These are phyloP conservation scores for Metschnikowia lunata DNA, from an alignment of 805 yeast genomes.

Conservation along the genomic window DNA sequence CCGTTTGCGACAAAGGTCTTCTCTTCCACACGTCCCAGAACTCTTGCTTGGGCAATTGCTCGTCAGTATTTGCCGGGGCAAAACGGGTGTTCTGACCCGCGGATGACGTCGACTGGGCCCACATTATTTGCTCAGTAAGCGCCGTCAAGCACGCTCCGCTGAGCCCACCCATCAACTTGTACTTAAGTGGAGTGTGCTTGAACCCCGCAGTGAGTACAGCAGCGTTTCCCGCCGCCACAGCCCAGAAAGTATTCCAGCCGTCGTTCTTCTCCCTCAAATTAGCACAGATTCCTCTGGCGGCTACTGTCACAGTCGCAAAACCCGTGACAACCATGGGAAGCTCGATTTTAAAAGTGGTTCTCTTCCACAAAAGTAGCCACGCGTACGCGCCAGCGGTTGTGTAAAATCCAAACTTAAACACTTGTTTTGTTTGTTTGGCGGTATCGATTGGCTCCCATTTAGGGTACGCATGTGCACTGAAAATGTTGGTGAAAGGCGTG, in stretches of 20 bases:
- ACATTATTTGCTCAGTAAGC: slow-evolving; percentile 33
- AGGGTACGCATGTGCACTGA: slow-evolving; percentile 40
- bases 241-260: slow-evolving; percentile 62
- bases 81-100: slow-evolving; percentile 36
- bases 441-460: slow-evolving; percentile 55
- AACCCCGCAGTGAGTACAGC: slow-evolving; percentile 43
- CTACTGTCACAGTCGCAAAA: slow-evolving; percentile 49
- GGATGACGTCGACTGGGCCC: slow-evolving; percentile 39
- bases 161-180: slow-evolving; percentile 37
- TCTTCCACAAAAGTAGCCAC: slow-evolving; percentile 41
- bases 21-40: slow-evolving; percentile 82
- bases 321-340: slow-evolving; percentile 38
- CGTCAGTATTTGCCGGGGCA: slow-evolving; percentile 37
- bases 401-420: slow-evolving; percentile 44
- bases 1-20: slow-evolving; percentile 76
- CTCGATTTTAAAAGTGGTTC: slow-evolving; percentile 39
- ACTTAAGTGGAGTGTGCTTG: slow-evolving; percentile 38
- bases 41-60: slow-evolving; percentile 34
- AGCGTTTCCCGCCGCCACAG: slow-evolving; percentile 49
- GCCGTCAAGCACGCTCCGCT: slow-evolving; percentile 38
- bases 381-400: slow-evolving; percentile 48
- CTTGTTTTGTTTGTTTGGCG: slow-evolving; percentile 43
- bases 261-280: slow-evolving; percentile 62
- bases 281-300: slow-evolving; percentile 45
- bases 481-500: slow-evolving; percentile 37